A percentile compares a stretch with the other conserved stretches of the same genome.
Conservation (phyloP, 2,329 filamentous ascomycete genomes). For the Aspergillus carbonarius region DNA sequence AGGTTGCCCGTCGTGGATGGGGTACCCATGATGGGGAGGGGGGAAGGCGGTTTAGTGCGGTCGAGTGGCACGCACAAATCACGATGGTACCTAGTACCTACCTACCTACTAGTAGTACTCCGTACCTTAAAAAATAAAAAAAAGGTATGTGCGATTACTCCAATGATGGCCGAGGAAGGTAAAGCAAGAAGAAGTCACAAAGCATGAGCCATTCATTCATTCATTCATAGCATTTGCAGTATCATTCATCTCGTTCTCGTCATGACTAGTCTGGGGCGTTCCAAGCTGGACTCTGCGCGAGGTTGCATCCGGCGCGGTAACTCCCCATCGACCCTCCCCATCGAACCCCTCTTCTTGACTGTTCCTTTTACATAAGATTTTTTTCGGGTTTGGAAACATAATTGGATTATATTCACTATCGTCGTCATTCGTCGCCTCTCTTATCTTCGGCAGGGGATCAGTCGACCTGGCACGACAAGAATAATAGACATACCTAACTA, state of each 20-base stretch:
- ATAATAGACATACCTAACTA: background rate
- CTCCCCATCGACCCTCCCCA: background rate
- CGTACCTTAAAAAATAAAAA: no score
- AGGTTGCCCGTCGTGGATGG: background rate
- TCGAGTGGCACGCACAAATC: background rate
- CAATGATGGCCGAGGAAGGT: background rate
- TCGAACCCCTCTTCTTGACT: constrained; percentile 5
- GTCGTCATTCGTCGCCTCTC: constrained; percentile 14
- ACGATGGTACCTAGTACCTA: no score
- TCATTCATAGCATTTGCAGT: no score
- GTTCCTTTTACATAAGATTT: constrained; percentile 28
- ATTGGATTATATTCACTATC: constrained; percentile 7
- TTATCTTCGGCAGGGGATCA: constrained; percentile 9
- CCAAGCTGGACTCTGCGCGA: background rate
- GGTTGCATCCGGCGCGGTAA: constrained; percentile 17
- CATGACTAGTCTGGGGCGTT: background rate
- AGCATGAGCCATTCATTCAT: background rate
- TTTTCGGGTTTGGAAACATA: constrained; percentile 15
- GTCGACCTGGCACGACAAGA: background rate
- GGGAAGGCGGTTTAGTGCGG: background rate
- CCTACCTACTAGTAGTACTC: no score
- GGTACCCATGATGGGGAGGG: background rate
- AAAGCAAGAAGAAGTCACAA: background rate
- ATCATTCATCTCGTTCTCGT: background rate
- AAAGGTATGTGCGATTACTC: background rate